Conservation (phyloP, 2,329 filamentous ascomycete genomes). For the Botrytis medusae region DNA sequence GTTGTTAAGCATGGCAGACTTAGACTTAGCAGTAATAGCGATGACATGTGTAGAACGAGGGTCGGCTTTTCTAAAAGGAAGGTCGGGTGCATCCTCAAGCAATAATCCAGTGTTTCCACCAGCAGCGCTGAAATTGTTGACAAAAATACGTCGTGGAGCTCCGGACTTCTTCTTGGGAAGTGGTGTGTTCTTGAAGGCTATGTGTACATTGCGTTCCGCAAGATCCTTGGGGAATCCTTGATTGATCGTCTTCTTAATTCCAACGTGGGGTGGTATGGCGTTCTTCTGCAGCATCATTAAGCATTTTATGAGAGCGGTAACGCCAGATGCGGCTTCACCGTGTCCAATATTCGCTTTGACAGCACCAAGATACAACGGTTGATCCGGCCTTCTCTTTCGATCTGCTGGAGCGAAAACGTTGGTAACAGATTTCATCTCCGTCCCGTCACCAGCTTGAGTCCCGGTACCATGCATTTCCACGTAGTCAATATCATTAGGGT, state of each 20-base stretch:
- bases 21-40: conserved; percentile 49
- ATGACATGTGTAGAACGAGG: conserved; percentile 47
- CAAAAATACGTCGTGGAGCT: conserved; percentile 37
- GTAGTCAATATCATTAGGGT: conserved; percentile 75
- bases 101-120: conserved; percentile 40
- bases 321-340: conserved; percentile 40
- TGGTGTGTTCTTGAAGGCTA: conserved; percentile 30
- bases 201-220: conserved; percentile 40
- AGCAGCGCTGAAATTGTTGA: conserved; percentile 49
- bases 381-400: conserved; percentile 28
- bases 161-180: conserved; percentile 2
- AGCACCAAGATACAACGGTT: conserved; percentile 52
- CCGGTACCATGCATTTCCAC: conserved; percentile 91
- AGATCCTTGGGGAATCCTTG: conserved; percentile 38
- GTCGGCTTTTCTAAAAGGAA: conserved; percentile 41
- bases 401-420: conserved; percentile 49
- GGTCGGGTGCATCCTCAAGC: conserved; percentile 40
- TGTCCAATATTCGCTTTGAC: conserved; percentile 43
- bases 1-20: conserved; percentile 34
- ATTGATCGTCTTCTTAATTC: conserved; percentile 41
- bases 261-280: conserved; percentile 38
- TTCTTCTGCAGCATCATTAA: conserved; percentile 39
- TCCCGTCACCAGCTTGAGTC: conserved; percentile 79
- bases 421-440: conserved; percentile 77
- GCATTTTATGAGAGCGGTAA: conserved; percentile 40